These are phyloP conservation scores for Galium porrigens DNA, from an alignment of 305 asterid genomes.

Conservation along the genomic window DNA sequence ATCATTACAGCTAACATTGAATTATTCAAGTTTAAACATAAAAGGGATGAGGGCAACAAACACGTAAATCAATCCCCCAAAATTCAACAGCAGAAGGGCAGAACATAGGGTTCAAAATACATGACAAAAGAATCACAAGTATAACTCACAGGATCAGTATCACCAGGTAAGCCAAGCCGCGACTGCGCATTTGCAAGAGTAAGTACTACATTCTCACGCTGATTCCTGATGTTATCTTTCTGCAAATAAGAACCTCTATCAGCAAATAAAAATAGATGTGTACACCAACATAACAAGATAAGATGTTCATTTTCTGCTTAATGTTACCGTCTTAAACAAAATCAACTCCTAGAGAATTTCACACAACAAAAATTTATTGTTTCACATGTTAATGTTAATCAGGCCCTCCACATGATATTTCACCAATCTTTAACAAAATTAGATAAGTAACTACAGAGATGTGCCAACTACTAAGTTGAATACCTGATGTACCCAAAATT, in stretches of 20 bases:
- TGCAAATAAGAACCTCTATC: conserved; percentile 26
- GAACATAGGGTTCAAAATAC: background rate
- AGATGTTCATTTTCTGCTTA: background rate
- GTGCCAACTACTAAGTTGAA: background rate
- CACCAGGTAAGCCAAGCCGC: conserved; percentile 55
- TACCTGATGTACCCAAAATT: background rate
- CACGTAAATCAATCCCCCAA: background rate
- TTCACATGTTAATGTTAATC: background rate
- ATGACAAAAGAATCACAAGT: conserved; percentile 4
- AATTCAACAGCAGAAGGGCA: background rate
- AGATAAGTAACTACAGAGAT: background rate
- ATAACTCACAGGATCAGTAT: conserved; percentile 72
- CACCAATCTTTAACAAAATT: background rate
- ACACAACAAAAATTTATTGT: background rate
- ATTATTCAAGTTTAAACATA: background rate
- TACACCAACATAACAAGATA: background rate
- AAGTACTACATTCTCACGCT: conserved; percentile 87
- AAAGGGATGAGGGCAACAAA: background rate
- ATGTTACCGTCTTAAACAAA: background rate
- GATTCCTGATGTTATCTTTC: conserved; percentile 89
- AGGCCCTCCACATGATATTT: background rate
- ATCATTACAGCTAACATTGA: background rate
- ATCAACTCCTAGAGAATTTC: background rate
- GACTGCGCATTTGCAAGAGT: conserved; percentile 81
- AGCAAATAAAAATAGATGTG: conserved; percentile 1